Evolutionary conservation across 2,329 filamentous ascomycete genomes (phyloP).

Genomic region (Cladophialophora bantiana): DNA sequence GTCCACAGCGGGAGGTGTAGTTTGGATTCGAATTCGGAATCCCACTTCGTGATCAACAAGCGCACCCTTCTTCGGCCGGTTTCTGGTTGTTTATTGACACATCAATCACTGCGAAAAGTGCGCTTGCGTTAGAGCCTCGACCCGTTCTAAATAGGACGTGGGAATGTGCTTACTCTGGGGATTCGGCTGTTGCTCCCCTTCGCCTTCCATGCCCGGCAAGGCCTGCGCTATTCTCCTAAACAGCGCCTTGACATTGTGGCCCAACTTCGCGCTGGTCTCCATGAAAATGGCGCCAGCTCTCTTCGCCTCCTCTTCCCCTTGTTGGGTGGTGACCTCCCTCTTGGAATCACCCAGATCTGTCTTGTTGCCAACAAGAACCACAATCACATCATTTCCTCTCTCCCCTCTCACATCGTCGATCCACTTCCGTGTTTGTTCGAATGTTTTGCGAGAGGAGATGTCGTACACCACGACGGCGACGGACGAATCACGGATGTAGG

Average conservation of each 20-base stretch:
- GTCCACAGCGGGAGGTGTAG: neutral
- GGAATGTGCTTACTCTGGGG: conserved; percentile 34
- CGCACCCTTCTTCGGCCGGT: conserved; percentile 39
- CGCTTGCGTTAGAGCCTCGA: neutral
- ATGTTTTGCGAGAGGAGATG: conserved; percentile 95
- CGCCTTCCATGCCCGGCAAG: conserved; percentile 94
- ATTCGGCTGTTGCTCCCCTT: conserved; percentile 63
- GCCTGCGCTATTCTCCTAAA: conserved; percentile 99
- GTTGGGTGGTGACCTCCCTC: conserved; percentile 92
- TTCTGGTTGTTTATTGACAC: conserved; percentile 41
- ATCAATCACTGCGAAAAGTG: conserved; percentile 37
- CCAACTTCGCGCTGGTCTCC: conserved; percentile 96
- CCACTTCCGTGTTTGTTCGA: conserved; percentile 99
- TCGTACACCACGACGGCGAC: conserved; percentile 99
- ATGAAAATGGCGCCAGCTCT: conserved; percentile 99
- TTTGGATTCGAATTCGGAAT: neutral
- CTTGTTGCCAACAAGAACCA: conserved; percentile 98
- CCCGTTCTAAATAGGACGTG: neutral
- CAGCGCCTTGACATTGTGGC: conserved; percentile 96
- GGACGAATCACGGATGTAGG: conserved; percentile 96
- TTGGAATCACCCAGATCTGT: conserved; percentile 94
- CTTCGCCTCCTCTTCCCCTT: conserved; percentile 97
- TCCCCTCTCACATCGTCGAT: conserved; percentile 97
- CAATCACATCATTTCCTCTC: conserved; percentile 97
- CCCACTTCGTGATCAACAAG: conserved; percentile 30